phyloP scores from a whole-genome alignment of 2,329 filamentous ascomycete genomes.

The Chaetomium sp. region DNA sequence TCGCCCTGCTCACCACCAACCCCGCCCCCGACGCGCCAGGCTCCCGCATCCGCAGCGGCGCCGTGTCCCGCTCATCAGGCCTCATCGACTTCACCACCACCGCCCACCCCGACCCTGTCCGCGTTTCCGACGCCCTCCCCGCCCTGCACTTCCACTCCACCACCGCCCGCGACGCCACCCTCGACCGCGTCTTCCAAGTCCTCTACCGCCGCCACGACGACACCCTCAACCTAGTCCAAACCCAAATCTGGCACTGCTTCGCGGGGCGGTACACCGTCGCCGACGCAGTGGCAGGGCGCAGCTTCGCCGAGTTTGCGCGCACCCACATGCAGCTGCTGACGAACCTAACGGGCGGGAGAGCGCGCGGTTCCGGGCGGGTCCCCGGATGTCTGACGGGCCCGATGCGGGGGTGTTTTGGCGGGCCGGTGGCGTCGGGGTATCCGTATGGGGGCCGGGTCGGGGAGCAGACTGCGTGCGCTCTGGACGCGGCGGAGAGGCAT shows the following conservation, averaged over 20 bases:
- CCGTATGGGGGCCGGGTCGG: not conserved
- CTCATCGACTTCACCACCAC: not conserved
- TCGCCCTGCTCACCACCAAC: not conserved
- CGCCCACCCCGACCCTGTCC: not conserved
- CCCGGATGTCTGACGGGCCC: no score
- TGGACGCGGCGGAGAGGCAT: not conserved
- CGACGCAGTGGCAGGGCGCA: not conserved
- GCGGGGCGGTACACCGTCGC: not conserved
- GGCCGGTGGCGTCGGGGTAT: not conserved
- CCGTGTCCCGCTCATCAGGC: not conserved
- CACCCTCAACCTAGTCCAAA: not conserved
- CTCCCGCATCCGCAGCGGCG: not conserved
- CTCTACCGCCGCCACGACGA: not conserved
- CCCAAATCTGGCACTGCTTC: not conserved
- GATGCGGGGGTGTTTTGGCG: not conserved
- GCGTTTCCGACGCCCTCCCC: not conserved
- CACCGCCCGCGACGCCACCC: not conserved
- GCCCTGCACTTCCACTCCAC: not conserved
- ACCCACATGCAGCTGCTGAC: not conserved
- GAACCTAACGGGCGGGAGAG: not conserved
- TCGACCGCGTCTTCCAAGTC: not conserved
- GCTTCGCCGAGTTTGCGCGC: not conserved
- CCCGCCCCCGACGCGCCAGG: not conserved
- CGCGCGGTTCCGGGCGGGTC: no score
- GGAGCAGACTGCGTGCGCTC: not conserved